Percentiles rank a stretch among this genome's conserved stretches.
Conservation (phyloP, 108 stramenopile genomes). For the Tribonema minus region DNA sequence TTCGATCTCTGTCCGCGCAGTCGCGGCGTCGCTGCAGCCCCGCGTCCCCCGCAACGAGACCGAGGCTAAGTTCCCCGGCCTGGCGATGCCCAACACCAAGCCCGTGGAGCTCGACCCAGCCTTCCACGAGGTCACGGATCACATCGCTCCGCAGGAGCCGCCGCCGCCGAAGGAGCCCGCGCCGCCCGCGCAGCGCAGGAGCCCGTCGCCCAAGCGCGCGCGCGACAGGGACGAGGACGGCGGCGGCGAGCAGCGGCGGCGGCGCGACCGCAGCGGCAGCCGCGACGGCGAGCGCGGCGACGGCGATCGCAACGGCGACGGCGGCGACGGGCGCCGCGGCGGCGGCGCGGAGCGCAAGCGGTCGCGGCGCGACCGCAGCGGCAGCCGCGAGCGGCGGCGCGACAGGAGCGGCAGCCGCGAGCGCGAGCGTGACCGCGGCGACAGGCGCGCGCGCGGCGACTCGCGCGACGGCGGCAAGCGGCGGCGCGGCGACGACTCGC, state of each 20-base stretch:
- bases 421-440: not conserved
- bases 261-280: constrained; percentile 15
- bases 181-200: not conserved
- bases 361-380: too few relatives aligned
- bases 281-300: constrained; percentile 1
- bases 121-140: constrained; percentile 75
- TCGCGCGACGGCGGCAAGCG: not conserved
- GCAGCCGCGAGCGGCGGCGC: not conserved
- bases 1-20: too few relatives aligned
- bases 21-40: too few relatives aligned
- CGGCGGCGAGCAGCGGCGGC: not conserved
- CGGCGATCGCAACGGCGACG: too few relatives aligned
- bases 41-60: constrained; percentile 23
- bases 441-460: not conserved
- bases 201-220: constrained; percentile 9
- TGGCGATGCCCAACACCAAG: constrained; percentile 71
- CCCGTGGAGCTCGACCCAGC: constrained; percentile 70
- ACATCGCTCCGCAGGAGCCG: too few relatives aligned
- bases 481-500: not conserved
- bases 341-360: too few relatives aligned
- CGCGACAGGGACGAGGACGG: not conserved
- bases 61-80: constrained; percentile 69
- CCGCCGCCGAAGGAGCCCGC: not conserved
- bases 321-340: too few relatives aligned
- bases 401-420: not conserved